Evolutionary conservation across 225 moss, liverwort and hornwort genomes (phyloP), one percentile per base, ranked within the genome.

Genomic region (Asterella californica): DNA sequence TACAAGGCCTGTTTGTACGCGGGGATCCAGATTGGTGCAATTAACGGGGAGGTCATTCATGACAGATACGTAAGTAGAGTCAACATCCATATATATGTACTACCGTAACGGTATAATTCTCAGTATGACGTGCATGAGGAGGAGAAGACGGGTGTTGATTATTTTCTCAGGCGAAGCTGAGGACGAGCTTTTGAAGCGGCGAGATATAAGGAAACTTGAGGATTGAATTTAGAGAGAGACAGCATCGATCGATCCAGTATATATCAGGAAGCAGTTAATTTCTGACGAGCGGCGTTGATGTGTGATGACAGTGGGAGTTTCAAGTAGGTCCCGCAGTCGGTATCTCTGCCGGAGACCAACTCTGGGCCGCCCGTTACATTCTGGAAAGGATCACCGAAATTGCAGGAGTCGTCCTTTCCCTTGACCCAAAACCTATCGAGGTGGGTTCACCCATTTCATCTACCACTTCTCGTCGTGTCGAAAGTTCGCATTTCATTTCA

Each of bases 1-100:
- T 87, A 87, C 76, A 90, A 90, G 66, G 89, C 89, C 0, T 90
- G 89, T 78, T 0, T 90, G 34, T 85, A 79, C 15, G 87, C 89
- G 0, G 78, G 85, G 4, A 85, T 90, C 55, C 79, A 90, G 59
- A 90, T 90, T 52, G 81, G 85, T 18, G 89, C 87, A 0, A 81
- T 90, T 76, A 90, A 90, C 53, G 89, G 89, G 5, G 89, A 90
- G 74, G 89, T 90, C 18, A 90, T 90, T 87, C 89, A 17, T 87
- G 87, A 25, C 89, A 88, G 78, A 86, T 88, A 74, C n/a, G n/a
- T n/a, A n/a, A n/a, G n/a, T n/a, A n/a, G n/a, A n/a, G 24, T 53
- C 15, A 27, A 21, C 66, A 14, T 50, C 59, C 47, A 24, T 25
- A 32, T 10, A n/a, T 9, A 53, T 53, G n/a, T n/a, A n/a, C n/a